Conservation (phyloP, 2,329 filamentous ascomycete genomes). For the Aspergillus phoenicis region DNA sequence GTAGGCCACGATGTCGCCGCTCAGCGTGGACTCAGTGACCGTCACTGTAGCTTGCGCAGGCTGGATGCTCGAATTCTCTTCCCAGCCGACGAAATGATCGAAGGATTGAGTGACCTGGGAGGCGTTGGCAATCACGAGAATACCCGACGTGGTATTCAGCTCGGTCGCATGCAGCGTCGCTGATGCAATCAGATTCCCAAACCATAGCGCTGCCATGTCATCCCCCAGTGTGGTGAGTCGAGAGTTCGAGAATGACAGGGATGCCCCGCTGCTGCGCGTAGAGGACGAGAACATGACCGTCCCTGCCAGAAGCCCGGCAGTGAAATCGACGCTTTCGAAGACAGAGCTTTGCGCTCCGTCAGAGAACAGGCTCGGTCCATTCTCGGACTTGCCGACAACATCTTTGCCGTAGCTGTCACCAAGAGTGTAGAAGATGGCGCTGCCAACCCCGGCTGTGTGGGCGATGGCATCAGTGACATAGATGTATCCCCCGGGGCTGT, state of each 20-base stretch:
- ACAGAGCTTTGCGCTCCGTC: slow-evolving; percentile 25
- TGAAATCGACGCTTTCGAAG: slow-evolving; percentile 23
- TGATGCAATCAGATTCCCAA: slow-evolving; percentile 33
- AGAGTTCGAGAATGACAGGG: slow-evolving; percentile 25
- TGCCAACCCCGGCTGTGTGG: slow-evolving; percentile 34
- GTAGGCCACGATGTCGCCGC: slow-evolving; percentile 37
- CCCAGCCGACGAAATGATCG: slow-evolving; percentile 34
- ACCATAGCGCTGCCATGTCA: slow-evolving; percentile 34
- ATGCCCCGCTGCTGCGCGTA: slow-evolving; percentile 22
- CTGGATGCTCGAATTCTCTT: slow-evolving; percentile 28
- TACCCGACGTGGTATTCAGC: slow-evolving; percentile 22
- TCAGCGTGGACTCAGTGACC: slow-evolving; percentile 29
- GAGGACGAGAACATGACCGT: slow-evolving; percentile 28
- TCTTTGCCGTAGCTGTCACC: slow-evolving; percentile 31
- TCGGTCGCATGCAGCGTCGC: slow-evolving; percentile 13
- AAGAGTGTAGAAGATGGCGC: slow-evolving; percentile 36
- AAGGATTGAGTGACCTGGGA: slow-evolving; percentile 40
- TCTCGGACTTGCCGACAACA: slow-evolving; percentile 29
- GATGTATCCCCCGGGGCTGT: slow-evolving; percentile 32
- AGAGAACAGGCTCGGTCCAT: slow-evolving; percentile 27
- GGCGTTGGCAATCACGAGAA: slow-evolving; percentile 28
- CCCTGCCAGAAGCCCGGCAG: slow-evolving; percentile 33
- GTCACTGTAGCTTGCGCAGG: slow-evolving; percentile 31
- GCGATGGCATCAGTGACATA: slow-evolving; percentile 32
- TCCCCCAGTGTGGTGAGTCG: slow-evolving; percentile 24